Base-by-base conservation (phyloP, 2,329 filamentous ascomycete genomes). In the Teratosphaeria destructans region DNA sequence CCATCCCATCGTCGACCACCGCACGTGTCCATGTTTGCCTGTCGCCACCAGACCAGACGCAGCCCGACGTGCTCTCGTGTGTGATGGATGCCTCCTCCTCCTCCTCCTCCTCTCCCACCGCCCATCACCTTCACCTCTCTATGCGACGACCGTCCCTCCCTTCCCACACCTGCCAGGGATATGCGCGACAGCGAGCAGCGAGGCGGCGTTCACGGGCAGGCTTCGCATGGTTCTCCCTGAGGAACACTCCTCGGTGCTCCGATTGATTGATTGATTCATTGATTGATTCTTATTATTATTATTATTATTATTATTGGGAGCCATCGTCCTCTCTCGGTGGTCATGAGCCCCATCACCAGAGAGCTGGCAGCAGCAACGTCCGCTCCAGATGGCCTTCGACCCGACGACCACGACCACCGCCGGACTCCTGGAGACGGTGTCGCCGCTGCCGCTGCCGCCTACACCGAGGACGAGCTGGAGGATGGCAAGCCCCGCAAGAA, bases 401-500 rank as follows among this genome's bases (percentile, higher is more conserved):
- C 53, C 23, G 53, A 54, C 7, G 34, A 34, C 7, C 19, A 32
- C 53, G 27, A 37, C 26, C 53, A 12, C n/a, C 53, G 14, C n/a
- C 53, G 27, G 23, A 23, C 23, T 2, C 37, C 37, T 3, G 61
- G 59, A 26, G 61, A 56, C n/a, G 60, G 60, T n/a, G 58, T 49
- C 14, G 62, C 62, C 47, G 60, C 60, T 37, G 60, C 61, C 14
- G 62, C 62, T 43, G 60, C 60, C 29, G 60, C 61, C 16, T 61
- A 34, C 29, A 57, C 68, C 59, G 66, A 68, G 56, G 65, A 68
- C 58, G 65, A 67, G 11, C 14, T 63, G 39, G 54, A 64, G 26
- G 65, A 66, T 29, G 34, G 57, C 32, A 67, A 67, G 52, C 66
- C 66, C 55, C 67, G 66, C 63, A 73, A 72, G 67, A 72, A 70